These are phyloP conservation scores for Bifiguratus adelaidae DNA, from an alignment of 192 early-diverging fungal species.

Conservation along the genomic window DNA sequence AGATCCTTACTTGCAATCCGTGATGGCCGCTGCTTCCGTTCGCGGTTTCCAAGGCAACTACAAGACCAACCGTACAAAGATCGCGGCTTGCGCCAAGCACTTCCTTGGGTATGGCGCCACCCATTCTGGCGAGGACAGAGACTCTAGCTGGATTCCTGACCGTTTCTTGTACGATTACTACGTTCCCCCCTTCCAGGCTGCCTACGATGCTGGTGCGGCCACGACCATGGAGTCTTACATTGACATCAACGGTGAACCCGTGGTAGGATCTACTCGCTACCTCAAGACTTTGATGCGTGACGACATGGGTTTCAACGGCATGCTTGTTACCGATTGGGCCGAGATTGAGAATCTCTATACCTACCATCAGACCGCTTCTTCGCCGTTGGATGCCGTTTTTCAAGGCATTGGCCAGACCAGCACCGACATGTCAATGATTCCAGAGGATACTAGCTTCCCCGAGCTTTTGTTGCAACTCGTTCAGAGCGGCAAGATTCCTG, in stretches of 20 bases:
- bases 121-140: conserved; percentile 11
- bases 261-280: conserved; percentile 41
- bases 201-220: conserved; percentile 43
- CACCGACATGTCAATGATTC: conserved; percentile 54
- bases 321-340: conserved; percentile 50
- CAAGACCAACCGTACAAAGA: conserved; percentile 43
- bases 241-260: conserved; percentile 46
- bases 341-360: conserved; percentile 41
- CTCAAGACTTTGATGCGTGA: conserved; percentile 36
- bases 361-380: conserved; percentile 25
- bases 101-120: conserved; percentile 55
- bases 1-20: conserved; percentile 39
- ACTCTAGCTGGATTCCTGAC: conserved; percentile 16
- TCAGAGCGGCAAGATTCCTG: conserved; percentile 14
- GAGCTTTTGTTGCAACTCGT: conserved; percentile 25
- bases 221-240: conserved; percentile 55
- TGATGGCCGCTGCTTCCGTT: conserved; percentile 38
- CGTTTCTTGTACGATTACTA: conserved; percentile 47
- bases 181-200: conserved; percentile 47
- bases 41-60: conserved; percentile 58
- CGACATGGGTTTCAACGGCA: conserved; percentile 40
- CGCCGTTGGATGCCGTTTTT: conserved; percentile 26
- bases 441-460: conserved; percentile 41
- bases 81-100: conserved; percentile 57
- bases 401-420: conserved; percentile 32